Base-by-base conservation (phyloP, 2,329 filamentous ascomycete genomes). In the Hymenoscyphus occultus region DNA sequence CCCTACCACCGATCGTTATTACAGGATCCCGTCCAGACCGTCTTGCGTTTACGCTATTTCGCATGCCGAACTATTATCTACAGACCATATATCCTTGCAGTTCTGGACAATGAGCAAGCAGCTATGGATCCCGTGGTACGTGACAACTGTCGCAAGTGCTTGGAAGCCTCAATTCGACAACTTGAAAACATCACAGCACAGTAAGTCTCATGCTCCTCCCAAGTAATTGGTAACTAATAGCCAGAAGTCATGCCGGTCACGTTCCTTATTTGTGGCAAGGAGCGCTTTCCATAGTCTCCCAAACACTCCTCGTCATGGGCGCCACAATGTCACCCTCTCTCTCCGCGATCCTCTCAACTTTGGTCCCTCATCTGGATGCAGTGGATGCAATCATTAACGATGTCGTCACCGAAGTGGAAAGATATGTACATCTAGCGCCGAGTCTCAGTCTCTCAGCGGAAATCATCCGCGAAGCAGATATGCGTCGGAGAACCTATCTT, bases 221-320 rank as follows among this genome's bases (percentile, higher is more conserved):
- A 32, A 14, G 35, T 10, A 28, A 58, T 1, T 40, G 22, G 32
- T 40, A 61, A 61, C 70, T 73, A 39, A 71, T 67, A 60, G 61
- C 64, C 73, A 73, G 71, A 73, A 90, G 87, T 78, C 91, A 93
- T 74, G 90, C 89, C 67, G 91, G 91, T 60, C 91, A 94, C 75
- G 88, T 95, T 80, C 91, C 91, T 13, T 95, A 94, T 77, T 83
- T 94, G 22, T 95, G 90, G 88, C 91, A 94, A 79, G 91, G 91
- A 19, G 90, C 91, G 9, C 82, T 95, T 45, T 93, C 90, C 28
- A 91, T 95, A 74, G 90, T 93, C 28, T 92, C 90, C 5, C 91
- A 95, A 76, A 90, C 90, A 1, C 81, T 95, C 16, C 81, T 95
- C 56, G 86, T 95, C 40, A 94, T 95, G 91, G 91, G 90, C 6